Conservation (phyloP, 164 flowering plant species). For the Umbilicus rupestris region DNA sequence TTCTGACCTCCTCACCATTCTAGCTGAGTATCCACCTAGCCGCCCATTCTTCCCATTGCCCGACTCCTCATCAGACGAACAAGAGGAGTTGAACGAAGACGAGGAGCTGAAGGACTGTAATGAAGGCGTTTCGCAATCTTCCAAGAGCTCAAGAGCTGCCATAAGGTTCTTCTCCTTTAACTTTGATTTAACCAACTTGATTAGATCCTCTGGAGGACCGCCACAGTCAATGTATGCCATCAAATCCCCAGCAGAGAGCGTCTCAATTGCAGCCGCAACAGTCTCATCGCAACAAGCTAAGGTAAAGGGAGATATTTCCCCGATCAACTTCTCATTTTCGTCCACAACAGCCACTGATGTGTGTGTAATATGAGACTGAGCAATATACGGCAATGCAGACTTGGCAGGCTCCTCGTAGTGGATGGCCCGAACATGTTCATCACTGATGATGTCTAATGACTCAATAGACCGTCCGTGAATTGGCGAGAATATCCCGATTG, state of each 20-base stretch:
- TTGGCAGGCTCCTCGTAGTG: conserved; percentile 57
- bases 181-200: conserved; percentile 37
- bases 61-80: conserved; percentile 57
- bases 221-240: conserved; percentile 74
- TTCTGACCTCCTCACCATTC: conserved; percentile 60
- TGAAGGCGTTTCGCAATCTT: not conserved
- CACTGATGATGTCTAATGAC: conserved; percentile 44
- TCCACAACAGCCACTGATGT: conserved; percentile 76
- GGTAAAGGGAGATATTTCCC: conserved; percentile 80
- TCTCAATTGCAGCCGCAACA: conserved; percentile 59
- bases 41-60: conserved; percentile 27
- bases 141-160: not conserved
- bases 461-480: conserved; percentile 49
- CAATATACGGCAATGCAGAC: conserved; percentile 37
- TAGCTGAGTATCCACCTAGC: conserved; percentile 48
- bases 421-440: conserved; percentile 24
- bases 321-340: conserved; percentile 46
- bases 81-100: conserved; percentile 11
- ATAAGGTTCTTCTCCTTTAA: conserved; percentile 36
- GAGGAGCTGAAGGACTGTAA: not conserved
- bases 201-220: conserved; percentile 63
- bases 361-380: conserved; percentile 36
- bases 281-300: conserved; percentile 67
- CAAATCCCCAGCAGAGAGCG: conserved; percentile 73
- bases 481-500: conserved; percentile 70